Percentiles rank a stretch among this genome's conserved stretches.
Conservation (phyloP, 179 eudicot species). For the Beta corolliflora region DNA sequence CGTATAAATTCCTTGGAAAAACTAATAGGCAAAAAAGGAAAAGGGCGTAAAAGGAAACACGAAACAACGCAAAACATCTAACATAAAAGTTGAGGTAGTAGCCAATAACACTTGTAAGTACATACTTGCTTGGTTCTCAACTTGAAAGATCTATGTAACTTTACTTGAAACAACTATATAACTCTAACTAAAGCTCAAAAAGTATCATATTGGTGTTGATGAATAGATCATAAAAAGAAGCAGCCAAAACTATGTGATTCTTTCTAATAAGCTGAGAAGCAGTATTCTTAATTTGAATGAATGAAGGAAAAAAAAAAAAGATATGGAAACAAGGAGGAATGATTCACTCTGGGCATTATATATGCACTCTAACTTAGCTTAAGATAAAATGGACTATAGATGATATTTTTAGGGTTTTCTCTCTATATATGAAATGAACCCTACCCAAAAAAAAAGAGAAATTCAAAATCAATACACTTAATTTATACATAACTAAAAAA, state of each 20-base stretch:
- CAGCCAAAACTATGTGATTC: constrained; percentile 4
- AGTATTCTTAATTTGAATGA: not conserved
- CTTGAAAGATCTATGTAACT: constrained; percentile 6
- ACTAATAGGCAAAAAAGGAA: not conserved
- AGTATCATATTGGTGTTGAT: not conserved
- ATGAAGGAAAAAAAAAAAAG: not conserved
- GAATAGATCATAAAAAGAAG: not conserved
- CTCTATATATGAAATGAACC: not conserved
- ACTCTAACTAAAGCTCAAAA: not conserved
- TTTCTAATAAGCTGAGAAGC: not conserved
- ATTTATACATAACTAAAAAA: not conserved
- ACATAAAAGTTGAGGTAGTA: not conserved
- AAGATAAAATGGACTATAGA: not conserved
- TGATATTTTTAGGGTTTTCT: constrained; percentile 24
- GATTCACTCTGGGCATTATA: constrained; percentile 29
- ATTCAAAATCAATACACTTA: not conserved
- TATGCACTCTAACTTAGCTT: constrained; percentile 6
- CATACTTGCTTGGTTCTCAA: not conserved
- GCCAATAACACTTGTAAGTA: not conserved
- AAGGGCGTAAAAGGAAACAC: not conserved
- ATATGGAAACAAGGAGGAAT: not conserved
- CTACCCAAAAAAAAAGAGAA: not conserved
- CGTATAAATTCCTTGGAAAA: constrained; percentile 10
- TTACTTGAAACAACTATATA: not conserved
- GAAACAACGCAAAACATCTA: not conserved